Evolutionary conservation across 2,329 filamentous ascomycete genomes (phyloP).

Genomic region (Diaporthe amygdali): DNA sequence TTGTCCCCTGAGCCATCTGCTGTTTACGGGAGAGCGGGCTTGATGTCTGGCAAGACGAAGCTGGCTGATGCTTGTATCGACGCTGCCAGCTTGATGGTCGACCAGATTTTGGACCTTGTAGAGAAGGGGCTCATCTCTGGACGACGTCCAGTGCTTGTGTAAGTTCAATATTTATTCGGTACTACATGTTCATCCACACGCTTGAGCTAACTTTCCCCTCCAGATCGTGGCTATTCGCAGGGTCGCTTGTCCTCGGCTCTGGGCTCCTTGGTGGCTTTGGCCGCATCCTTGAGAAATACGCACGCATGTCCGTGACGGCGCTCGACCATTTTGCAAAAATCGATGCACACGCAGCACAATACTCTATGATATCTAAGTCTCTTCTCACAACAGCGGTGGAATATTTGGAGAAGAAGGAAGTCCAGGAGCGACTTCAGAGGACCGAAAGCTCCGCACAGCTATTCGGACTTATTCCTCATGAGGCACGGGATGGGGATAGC

Average conservation of each 20-base stretch:
- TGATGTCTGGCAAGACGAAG: slow-evolving; percentile 51
- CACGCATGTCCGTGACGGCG: slow-evolving; percentile 50
- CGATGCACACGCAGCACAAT: slow-evolving; percentile 57
- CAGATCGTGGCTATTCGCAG: slow-evolving; percentile 60
- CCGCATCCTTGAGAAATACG: slow-evolving; percentile 56
- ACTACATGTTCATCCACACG: too few relatives aligned
- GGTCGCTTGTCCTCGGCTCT: slow-evolving; percentile 56
- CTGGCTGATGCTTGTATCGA: slow-evolving; percentile 62
- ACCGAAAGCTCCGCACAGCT: slow-evolving; percentile 57
- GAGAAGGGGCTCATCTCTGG: slow-evolving; percentile 47
- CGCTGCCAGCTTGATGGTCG: slow-evolving; percentile 58
- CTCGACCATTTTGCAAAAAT: slow-evolving; percentile 55
- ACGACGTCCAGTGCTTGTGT: slow-evolving; percentile 56
- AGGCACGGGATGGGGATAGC: slow-evolving; percentile 13
- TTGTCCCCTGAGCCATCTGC: slow-evolving; percentile 41
- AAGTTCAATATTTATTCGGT: slow-evolving; percentile 31
- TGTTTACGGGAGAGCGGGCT: slow-evolving; percentile 26
- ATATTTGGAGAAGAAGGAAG: slow-evolving; percentile 53
- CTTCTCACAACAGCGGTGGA: slow-evolving; percentile 51
- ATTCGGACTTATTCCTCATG: slow-evolving; percentile 53
- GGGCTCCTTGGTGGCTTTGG: slow-evolving; percentile 58
- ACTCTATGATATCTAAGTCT: slow-evolving; percentile 58
- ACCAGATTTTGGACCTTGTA: slow-evolving; percentile 51
- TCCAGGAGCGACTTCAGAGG: slow-evolving; percentile 49
- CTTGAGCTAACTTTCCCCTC: background rate